Evolutionary conservation across 192 early-diverging fungal species (phyloP).

Genomic region (Powellomyces hirtus): DNA sequence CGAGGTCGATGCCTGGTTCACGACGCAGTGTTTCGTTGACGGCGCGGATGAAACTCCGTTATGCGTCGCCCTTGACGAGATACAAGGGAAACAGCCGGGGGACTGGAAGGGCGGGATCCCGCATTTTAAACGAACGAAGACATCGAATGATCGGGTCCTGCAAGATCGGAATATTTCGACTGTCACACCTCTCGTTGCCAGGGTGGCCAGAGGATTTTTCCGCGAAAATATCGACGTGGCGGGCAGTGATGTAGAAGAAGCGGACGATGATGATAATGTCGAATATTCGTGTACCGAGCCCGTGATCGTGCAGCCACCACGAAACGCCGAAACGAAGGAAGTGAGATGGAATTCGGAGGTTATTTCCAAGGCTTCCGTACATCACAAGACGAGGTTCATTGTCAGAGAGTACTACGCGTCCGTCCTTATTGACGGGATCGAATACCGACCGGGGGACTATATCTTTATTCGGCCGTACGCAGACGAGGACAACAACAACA

Average conservation of each 20-base stretch:
- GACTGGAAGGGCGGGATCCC: neutral
- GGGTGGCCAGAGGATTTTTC: conserved; percentile 43
- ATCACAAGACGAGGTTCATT: conserved; percentile 4
- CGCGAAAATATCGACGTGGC: conserved; percentile 39
- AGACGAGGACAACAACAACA: neutral
- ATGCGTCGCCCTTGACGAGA: no score
- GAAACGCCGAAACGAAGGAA: conserved; percentile 26
- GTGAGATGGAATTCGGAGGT: conserved; percentile 13
- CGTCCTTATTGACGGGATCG: conserved; percentile 31
- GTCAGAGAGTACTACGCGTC: conserved; percentile 28
- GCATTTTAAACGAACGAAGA: neutral
- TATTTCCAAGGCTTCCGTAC: conserved; percentile 22
- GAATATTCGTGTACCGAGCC: conserved; percentile 29
- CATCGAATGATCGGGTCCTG: neutral
- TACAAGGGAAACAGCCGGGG: neutral
- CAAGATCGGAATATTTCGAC: neutral
- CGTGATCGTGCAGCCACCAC: conserved; percentile 46
- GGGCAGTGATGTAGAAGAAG: conserved; percentile 18
- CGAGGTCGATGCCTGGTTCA: neutral
- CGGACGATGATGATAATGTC: neutral
- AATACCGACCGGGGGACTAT: conserved; percentile 28
- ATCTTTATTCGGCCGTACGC: conserved; percentile 31
- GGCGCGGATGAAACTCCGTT: no score
- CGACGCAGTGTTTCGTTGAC: no score
- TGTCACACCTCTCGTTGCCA: neutral